Evolutionary conservation across 2,329 filamentous ascomycete genomes (phyloP).

Genomic region (Xylaria sp.): DNA sequence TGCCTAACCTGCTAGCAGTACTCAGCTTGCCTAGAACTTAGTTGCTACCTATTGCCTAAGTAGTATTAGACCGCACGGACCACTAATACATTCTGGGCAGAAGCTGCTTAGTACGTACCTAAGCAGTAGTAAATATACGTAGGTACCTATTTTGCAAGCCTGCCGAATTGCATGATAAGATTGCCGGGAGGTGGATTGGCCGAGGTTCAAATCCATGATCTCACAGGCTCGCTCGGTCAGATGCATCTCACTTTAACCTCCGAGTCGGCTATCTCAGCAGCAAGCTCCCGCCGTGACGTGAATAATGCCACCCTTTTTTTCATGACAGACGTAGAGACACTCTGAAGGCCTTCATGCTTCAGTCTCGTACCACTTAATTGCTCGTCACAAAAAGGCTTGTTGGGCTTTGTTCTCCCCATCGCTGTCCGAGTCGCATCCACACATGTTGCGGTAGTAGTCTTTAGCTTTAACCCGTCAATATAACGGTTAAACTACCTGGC

Average conservation of each 20-base stretch:
- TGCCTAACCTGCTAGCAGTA: not conserved
- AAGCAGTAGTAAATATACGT: too few relatives aligned
- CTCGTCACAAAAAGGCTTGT: conserved; percentile 9
- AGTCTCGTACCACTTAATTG: conserved; percentile 14
- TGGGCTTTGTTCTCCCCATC: conserved; percentile 18
- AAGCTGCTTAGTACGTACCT: too few relatives aligned
- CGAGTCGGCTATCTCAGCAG: conserved; percentile 35
- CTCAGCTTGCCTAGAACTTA: not conserved
- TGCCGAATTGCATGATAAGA: conserved; percentile 1
- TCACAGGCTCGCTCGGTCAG: conserved; percentile 37
- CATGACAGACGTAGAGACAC: conserved; percentile 6
- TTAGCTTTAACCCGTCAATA: conserved; percentile 32
- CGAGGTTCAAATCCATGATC: conserved; percentile 47
- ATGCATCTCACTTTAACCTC: conserved; percentile 29
- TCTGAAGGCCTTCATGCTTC: conserved; percentile 9
- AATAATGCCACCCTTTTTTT: conserved; percentile 18
- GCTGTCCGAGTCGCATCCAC: conserved; percentile 21
- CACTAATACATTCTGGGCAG: too few relatives aligned
- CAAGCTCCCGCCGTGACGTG: conserved; percentile 29
- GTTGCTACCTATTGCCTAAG: not conserved
- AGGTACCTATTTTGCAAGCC: not conserved
- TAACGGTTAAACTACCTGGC: conserved; percentile 38
- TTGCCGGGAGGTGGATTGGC: conserved; percentile 39
- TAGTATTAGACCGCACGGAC: conserved; percentile 10
- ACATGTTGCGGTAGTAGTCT: conserved; percentile 37